Evolutionary conservation across 352 stramenopile genomes (phyloP), one percentile per base, ranked within the genome.

Genomic region (Globisporangium alternatum): DNA sequence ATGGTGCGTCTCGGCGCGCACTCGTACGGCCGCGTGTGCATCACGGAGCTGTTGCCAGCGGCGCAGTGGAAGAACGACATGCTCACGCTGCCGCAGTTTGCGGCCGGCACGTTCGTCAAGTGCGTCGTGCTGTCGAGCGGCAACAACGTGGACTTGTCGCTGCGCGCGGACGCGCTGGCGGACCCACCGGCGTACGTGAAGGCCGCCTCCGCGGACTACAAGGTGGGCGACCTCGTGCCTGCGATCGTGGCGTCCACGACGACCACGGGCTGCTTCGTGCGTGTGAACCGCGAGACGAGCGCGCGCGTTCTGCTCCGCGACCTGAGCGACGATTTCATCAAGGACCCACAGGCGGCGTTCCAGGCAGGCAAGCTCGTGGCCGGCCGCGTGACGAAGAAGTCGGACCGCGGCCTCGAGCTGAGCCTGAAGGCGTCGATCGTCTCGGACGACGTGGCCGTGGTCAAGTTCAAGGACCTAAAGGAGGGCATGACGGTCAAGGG

Each of bases 321-420:
- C 75, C 74, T 99, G 10, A 98, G 87, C 66, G 96, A 98, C 70
- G 83, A 96, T 35, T 99, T 98, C 61, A 77, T 99, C 53, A 96
- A 96, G 59, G 80, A 98, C 70, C 95, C 96, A 9, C 74, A 78
- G 59, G 66, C 71, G 4, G 81, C 88, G 54, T 99, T 99, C 76
- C 89, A 91, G 49, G 55, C 83, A 2, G 96, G 96, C n/a, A 97
- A 93, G 65, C 75, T 99, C 19, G 95, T 99, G 5, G 88, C 96
- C 39, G 96, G 96, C 19, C 97, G 97, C 51, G 91, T 99, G 49
- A 98, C 95, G 64, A 90, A 86, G 66, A 83, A 91, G 28, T 93
- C 87, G 31, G 69, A 84, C 43, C 80, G 83, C 31, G 84, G 84
- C 8, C 67, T 98, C 1, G 95, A 99, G 70, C 62, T 99, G 52